These are phyloP conservation scores for Thalassiosira hispida DNA, from an alignment of 352 stramenopile species.

Conservation along the genomic window DNA sequence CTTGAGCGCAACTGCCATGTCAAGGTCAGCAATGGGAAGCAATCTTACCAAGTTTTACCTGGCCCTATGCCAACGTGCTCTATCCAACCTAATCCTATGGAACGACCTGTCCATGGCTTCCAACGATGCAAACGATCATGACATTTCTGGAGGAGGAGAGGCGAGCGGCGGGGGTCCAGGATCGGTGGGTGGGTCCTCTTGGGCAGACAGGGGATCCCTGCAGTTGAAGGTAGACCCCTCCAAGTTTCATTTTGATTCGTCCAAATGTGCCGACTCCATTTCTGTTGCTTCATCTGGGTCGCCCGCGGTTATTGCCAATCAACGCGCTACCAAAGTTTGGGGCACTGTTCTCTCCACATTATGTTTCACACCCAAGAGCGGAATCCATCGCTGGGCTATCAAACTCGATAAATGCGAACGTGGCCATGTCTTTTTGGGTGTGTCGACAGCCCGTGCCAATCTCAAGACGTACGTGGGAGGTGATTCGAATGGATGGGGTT, in stretches of 20 bases:
- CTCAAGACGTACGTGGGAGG: slow-evolving; percentile 96
- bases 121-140: slow-evolving; percentile 57
- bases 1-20: slow-evolving; percentile 26
- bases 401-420: slow-evolving; percentile 94
- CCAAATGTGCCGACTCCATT: slow-evolving; percentile 85
- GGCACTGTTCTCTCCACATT: slow-evolving; percentile 75
- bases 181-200: not conserved
- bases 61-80: slow-evolving; percentile 42
- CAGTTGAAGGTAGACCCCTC: slow-evolving; percentile 56
- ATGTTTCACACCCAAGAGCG: slow-evolving; percentile 78
- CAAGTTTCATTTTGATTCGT: slow-evolving; percentile 77
- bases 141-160: slow-evolving; percentile 49
- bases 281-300: slow-evolving; percentile 59
- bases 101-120: slow-evolving; percentile 54
- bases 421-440: slow-evolving; percentile 96
- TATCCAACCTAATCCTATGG: slow-evolving; percentile 58
- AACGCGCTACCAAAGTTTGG: slow-evolving; percentile 84
- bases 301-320: slow-evolving; percentile 62
- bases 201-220: slow-evolving; percentile 46
- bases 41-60: slow-evolving; percentile 51
- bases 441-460: slow-evolving; percentile 91
- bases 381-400: slow-evolving; percentile 80
- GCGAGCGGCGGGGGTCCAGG: slow-evolving; percentile 5
- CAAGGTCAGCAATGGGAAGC: not conserved
- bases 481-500: slow-evolving; percentile 97